Percentiles rank a stretch among this genome's conserved stretches.
phyloP scores from a whole-genome alignment of 352 stramenopile species.

The Halophytophthora batemanensis region DNA sequence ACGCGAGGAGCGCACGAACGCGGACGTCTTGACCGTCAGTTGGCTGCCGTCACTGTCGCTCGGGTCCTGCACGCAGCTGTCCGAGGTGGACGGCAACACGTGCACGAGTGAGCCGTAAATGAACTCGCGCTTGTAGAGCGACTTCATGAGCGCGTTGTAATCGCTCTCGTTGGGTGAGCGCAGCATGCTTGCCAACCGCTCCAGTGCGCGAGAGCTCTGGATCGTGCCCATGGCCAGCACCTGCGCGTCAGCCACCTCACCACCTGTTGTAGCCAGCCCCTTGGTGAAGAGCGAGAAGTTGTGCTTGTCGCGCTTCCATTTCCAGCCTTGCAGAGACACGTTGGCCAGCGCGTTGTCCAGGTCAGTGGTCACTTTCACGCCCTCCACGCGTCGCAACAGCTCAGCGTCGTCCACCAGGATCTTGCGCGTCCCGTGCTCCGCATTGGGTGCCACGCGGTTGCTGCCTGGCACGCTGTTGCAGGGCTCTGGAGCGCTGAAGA shows the following conservation, averaged over 20 bases:
- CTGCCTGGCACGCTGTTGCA: constrained; percentile 10
- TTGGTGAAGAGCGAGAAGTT: constrained; percentile 28
- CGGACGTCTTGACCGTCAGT: constrained; percentile 30
- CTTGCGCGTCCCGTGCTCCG: constrained; percentile 5
- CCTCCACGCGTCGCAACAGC: constrained; percentile 23
- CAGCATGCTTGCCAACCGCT: constrained; percentile 20
- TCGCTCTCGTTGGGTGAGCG: constrained; percentile 26
- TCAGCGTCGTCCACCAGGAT: constrained; percentile 28
- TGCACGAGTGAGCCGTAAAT: constrained; percentile 49
- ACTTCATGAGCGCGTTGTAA: constrained; percentile 37
- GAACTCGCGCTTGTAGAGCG: constrained; percentile 38
- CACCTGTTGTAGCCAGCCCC: constrained; percentile 6
- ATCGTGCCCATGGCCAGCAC: constrained; percentile 32
- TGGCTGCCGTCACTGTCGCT: constrained; percentile 11
- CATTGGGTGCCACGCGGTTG: constrained; percentile 6
- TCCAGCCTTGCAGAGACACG: constrained; percentile 29
- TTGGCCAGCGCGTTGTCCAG: constrained; percentile 27
- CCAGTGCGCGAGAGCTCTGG: constrained; percentile 18
- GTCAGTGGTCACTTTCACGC: constrained; percentile 19
- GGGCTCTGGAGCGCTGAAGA: constrained; percentile 13
- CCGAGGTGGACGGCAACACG: constrained; percentile 5
- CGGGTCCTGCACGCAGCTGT: not conserved
- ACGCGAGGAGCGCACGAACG: constrained; percentile 26
- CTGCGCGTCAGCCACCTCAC: constrained; percentile 12
- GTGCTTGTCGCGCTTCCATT: constrained; percentile 29